Conservation (phyloP, 1,139 yeast genomes). For the Yamadazyma sp. region DNA sequence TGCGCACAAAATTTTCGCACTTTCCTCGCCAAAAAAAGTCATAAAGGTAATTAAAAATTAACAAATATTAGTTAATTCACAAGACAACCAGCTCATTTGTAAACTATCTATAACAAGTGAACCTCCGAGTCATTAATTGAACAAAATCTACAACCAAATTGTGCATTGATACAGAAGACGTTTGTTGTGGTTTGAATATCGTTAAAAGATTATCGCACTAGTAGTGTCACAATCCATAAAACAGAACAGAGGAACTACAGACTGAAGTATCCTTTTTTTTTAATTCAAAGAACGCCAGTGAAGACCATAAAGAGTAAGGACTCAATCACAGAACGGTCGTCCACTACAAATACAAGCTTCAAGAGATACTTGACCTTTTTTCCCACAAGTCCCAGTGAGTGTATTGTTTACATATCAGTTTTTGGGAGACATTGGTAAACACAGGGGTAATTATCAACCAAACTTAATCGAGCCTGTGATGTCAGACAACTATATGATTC, state of each 20-base stretch:
- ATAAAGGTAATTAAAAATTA: background rate
- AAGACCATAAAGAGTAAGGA: background rate
- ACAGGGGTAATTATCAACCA: background rate
- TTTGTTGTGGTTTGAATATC: background rate
- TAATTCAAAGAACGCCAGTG: too few species aligned
- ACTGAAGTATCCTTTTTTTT: too few species aligned
- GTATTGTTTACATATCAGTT: too few species aligned
- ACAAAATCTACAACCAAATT: background rate
- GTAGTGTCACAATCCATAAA: constrained; percentile 10
- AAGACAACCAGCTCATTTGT: background rate
- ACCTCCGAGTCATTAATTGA: background rate
- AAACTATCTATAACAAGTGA: background rate
- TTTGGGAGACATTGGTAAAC: background rate
- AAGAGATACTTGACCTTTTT: too few species aligned
- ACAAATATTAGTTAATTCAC: background rate
- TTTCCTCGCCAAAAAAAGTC: constrained; percentile 1
- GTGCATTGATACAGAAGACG: background rate
- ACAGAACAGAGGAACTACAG: too few species aligned
- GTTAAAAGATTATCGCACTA: constrained; percentile 7
- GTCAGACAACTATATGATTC: constrained; percentile 14
- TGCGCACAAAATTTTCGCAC: constrained; percentile 6
- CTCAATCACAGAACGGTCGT: too few species aligned
- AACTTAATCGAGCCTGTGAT: background rate
- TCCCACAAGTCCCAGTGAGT: too few species aligned
- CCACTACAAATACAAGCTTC: too few species aligned